Evolutionary conservation across 2,329 filamentous ascomycete genomes (phyloP), one percentile per base, ranked within the genome.

Genomic region (Fusarium neocosmosporiellum): DNA sequence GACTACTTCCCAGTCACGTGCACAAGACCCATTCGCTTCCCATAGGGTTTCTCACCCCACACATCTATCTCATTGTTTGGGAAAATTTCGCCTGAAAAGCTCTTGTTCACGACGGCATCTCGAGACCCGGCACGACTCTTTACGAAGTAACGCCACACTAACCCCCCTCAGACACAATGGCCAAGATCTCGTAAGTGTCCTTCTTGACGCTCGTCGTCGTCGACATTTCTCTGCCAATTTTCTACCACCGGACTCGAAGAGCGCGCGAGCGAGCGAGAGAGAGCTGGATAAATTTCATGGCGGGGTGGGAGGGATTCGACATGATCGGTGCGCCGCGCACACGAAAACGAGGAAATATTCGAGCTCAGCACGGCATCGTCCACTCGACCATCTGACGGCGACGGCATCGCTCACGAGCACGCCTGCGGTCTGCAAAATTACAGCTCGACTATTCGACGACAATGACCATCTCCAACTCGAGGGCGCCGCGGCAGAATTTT

Each of bases 181-280:
- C 88, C 84, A 90, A 90, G 85, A 80, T 87, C 78, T 89, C 88
- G 88, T 90, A 87, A 86, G 88, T 73, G 50, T n/a, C 33, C 34
- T 58, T 71, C 37, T 59, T 14, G 39, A 68, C 14, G 60, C 41
- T 61, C 48, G n/a, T n/a, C 22, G 36, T 57, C 37, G 27, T 66
- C 57, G 65, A 71, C 39, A 37, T 60, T 46, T 76, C 67, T 75
- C 67, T 70, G 69, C 67, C 62, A 67, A 67, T 64, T 61, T 62
- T 63, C 62, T 61, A 57, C 71, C 62, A 43, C 54, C 59, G 53
- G 41, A 41, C 24, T 22, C 13, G 34, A 34, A 34, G 13, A 29
- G 22, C n/a, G n/a, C n/a, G n/a, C n/a, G 22, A 33, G 61, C 72
- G 66, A 70, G 63, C 70, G 61, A 65, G 50, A 64, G 39, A 27